phyloP scores from a whole-genome alignment of 2,329 filamentous ascomycete species.

The Seiridium cupressi region DNA sequence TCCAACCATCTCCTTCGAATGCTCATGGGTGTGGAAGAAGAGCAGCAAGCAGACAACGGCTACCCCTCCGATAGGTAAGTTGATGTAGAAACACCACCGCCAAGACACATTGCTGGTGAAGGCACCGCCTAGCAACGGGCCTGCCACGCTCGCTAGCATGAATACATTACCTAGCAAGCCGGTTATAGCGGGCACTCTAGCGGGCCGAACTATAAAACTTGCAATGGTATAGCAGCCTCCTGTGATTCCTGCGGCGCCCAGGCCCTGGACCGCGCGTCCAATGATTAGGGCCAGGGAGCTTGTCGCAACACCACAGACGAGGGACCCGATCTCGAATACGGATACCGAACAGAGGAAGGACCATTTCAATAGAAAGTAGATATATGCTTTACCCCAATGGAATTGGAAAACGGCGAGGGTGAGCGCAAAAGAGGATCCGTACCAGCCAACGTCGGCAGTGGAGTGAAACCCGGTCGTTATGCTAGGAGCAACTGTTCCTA shows the following conservation, averaged over 20 bases:
- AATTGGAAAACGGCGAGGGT: background rate
- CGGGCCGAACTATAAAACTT: conserved; percentile 28
- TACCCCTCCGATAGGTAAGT: conserved; percentile 17
- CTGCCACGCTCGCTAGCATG: conserved; percentile 29
- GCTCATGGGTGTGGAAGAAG: conserved; percentile 21
- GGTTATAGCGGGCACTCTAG: conserved; percentile 33
- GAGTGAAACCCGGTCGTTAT: conserved; percentile 6
- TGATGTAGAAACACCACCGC: conserved; percentile 30
- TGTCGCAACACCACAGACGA: conserved; percentile 14
- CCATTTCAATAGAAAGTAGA: background rate
- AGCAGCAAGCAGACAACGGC: conserved; percentile 16
- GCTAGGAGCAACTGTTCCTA: background rate
- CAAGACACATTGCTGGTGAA: conserved; percentile 24
- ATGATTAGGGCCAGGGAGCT: conserved; percentile 32
- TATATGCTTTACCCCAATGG: conserved; percentile 1
- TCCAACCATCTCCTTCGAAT: conserved; percentile 3
- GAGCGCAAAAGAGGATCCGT: background rate
- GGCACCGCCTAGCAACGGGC: conserved; percentile 22
- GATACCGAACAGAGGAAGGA: background rate
- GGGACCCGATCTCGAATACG: background rate
- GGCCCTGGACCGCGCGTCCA: conserved; percentile 34
- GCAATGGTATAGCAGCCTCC: conserved; percentile 29
- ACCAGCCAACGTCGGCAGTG: conserved; percentile 2
- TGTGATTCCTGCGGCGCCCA: conserved; percentile 34
- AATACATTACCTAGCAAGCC: conserved; percentile 36